Evolutionary conservation across 2,329 filamentous ascomycete species (phyloP), one percentile per base, ranked within the genome.

Genomic region (Alternaria angustiovoidea): DNA sequence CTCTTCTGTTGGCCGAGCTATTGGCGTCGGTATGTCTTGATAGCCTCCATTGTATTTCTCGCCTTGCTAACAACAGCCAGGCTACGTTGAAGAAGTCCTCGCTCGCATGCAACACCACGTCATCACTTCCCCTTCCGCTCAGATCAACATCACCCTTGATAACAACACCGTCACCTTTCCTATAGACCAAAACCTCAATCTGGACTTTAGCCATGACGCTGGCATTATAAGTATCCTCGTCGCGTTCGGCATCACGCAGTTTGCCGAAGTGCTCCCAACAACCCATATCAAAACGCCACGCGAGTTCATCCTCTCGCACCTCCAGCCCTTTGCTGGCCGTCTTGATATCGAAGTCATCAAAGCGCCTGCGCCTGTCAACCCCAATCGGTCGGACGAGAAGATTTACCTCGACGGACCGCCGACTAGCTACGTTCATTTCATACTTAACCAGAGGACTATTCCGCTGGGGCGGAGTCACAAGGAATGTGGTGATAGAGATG

Each of bases 181-280:
- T 0, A 79, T 91, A 4, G 86, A 92, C 72, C 91, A 94, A 73
- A 85, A 82, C 22, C 81, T 94, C 16, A 92, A 93, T 75, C 86
- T 93, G 51, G 91, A 93, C 80, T 93, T 93, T 75, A 89, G 86
- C 16, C 91, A 94, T 75, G 91, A 94, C 77, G 90, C 89, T 32
- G 91, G 91, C 73, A 91, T 92, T 61, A 82, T 89, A 67, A 85
- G 85, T 26, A 86, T 93, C 64, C 80, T 93, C 4, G 88, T 89
- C 0, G 91, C 91, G 0, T 91, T 94, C 61, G 90, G 90, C 1
- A 81, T 93, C 47, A 87, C 80, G 3, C 91, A 93, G 71, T 93
- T 94, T 71, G 81, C 85, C 20, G 79, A 72, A n/a, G 56, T 85
- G 14, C 81, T 93, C 4, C 86, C 88, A 0, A 80, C 84, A 2